A percentile compares a stretch with the other conserved stretches of the same genome.
Evolutionary conservation across 805 yeast species (phyloP).

Genomic region (Saccharomyces eubayanus): DNA sequence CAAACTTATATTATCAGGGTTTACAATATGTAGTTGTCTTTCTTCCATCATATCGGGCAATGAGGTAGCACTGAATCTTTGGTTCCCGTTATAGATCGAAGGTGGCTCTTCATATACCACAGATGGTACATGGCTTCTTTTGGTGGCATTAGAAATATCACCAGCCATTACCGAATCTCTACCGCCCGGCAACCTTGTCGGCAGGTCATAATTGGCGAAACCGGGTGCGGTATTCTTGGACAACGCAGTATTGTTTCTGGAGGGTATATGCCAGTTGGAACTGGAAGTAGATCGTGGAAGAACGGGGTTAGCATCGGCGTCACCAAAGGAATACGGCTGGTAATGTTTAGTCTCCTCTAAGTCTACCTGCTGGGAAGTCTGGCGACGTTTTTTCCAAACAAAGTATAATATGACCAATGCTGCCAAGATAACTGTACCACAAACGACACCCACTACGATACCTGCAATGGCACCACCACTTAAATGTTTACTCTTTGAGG

Average conservation of each 20-base stretch:
- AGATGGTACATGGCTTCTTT: constrained; percentile 8
- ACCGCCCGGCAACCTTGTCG: constrained; percentile 4
- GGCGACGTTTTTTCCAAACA: constrained; percentile 33
- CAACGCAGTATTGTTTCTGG: constrained; percentile 7
- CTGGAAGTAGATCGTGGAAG: neutral
- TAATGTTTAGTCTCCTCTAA: constrained; percentile 31
- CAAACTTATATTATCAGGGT: constrained; percentile 28
- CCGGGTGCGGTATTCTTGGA: constrained; percentile 6
- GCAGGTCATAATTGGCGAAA: constrained; percentile 3
- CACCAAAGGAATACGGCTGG: constrained; percentile 23
- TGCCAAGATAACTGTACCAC: constrained; percentile 30
- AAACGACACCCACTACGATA: constrained; percentile 44
- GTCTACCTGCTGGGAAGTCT: constrained; percentile 31
- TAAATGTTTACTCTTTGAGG: constrained; percentile 3
- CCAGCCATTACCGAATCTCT: constrained; percentile 1
- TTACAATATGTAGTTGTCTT: constrained; percentile 42
- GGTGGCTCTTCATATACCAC: constrained; percentile 19
- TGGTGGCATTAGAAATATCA: constrained; percentile 2
- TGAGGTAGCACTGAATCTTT: constrained; percentile 47
- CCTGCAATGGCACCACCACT: constrained; percentile 48
- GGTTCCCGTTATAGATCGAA: constrained; percentile 36
- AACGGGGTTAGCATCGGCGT: constrained; percentile 9
- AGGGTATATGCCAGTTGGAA: constrained; percentile 11
- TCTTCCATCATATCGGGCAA: constrained; percentile 40
- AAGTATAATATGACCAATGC: constrained; percentile 36